These are phyloP conservation scores for Zea luxurians DNA, from an alignment of 176 grass and related monocot genomes.

Conservation along the genomic window DNA sequence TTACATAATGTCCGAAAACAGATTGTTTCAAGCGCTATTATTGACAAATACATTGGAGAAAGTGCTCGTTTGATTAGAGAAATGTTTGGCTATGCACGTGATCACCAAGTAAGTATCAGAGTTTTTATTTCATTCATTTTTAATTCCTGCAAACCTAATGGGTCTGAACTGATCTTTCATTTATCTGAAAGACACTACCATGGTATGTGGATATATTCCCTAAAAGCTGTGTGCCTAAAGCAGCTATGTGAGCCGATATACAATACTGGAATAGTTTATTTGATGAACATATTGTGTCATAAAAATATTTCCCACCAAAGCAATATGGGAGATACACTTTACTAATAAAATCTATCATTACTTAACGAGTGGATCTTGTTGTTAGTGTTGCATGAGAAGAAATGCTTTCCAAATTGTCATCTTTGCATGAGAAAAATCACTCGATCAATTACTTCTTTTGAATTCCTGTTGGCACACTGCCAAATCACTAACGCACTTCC, in stretches of 20 bases:
- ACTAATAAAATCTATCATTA: not conserved
- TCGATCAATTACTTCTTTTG: slow-evolving; percentile 14
- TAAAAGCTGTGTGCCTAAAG: not conserved
- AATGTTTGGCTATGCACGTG: slow-evolving; percentile 96
- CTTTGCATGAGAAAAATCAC: slow-evolving; percentile 22
- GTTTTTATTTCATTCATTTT: not conserved
- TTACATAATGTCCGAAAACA: slow-evolving; percentile 42
- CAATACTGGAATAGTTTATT: not conserved
- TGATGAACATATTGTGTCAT: slow-evolving; percentile 8
- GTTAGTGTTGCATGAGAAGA: slow-evolving; percentile 16
- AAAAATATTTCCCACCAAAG: slow-evolving; percentile 1
- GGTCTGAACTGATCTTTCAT: slow-evolving; percentile 10
- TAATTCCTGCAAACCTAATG: slow-evolving; percentile 17
- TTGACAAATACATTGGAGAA: slow-evolving; percentile 99
- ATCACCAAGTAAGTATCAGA: slow-evolving; percentile 83
- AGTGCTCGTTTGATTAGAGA: slow-evolving; percentile 97
- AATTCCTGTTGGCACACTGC: not conserved
- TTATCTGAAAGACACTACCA: not conserved
- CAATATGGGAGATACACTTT: not conserved
- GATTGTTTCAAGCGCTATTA: slow-evolving; percentile 99
- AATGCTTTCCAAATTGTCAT: not conserved
- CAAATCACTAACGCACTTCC: slow-evolving; percentile 12
- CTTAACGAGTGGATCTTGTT: not conserved
- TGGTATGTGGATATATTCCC: not conserved
- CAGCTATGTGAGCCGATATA: not conserved